These are phyloP conservation scores for Haplosporangium sp. DNA, from an alignment of 371 early-diverging fungal genomes.

Conservation along the genomic window DNA sequence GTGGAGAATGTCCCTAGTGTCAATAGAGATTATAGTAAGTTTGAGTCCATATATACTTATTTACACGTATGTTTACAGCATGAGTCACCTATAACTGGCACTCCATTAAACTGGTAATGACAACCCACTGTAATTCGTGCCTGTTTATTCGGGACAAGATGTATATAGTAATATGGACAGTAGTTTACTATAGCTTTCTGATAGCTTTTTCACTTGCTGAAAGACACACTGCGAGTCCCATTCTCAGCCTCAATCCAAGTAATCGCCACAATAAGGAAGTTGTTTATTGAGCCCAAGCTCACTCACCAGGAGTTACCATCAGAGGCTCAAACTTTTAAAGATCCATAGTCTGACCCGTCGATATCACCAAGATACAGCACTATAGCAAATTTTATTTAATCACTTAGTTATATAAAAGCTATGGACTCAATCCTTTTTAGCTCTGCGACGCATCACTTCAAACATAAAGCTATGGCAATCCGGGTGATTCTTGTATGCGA, in stretches of 20 bases:
- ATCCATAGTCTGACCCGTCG: neutral
- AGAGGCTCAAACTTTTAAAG: neutral
- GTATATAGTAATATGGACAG: neutral
- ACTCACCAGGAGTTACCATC: neutral
- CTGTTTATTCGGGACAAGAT: neutral
- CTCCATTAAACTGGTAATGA: neutral
- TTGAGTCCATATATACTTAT: too few species aligned
- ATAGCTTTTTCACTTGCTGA: too few species aligned
- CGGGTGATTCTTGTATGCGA: slow-evolving; percentile 9
- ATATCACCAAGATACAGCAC: too few species aligned
- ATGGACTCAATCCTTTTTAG: neutral
- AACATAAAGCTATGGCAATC: neutral
- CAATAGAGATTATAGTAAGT: neutral
- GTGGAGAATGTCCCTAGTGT: neutral
- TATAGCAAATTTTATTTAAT: too few species aligned
- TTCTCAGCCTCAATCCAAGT: neutral
- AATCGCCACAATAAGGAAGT: neutral
- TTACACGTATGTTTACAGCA: too few species aligned
- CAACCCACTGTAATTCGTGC: neutral
- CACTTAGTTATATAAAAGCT: too few species aligned
- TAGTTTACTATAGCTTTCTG: neutral
- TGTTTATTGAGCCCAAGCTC: neutral
- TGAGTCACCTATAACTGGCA: neutral
- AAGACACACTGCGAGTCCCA: too few species aligned
- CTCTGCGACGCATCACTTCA: neutral